These are phyloP conservation scores for Rhytidhysteron rufulum DNA, from an alignment of 2,329 filamentous ascomycete genomes.

Conservation along the genomic window DNA sequence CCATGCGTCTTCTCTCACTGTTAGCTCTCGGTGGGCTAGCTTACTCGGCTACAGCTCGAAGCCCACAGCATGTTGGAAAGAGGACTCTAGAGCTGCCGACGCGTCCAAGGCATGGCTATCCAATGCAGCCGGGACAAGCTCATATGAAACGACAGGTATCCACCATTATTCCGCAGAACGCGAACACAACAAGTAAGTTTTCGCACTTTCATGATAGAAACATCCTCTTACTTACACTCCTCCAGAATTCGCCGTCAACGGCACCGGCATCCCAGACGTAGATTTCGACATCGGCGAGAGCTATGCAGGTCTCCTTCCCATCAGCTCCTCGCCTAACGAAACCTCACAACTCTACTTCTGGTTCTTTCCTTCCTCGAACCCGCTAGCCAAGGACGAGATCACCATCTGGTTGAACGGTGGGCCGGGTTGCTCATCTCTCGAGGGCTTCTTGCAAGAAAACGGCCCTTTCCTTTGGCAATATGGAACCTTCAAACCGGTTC, in stretches of 20 bases:
- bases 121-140: conserved; percentile 9
- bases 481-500: conserved; percentile 34
- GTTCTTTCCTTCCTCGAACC: conserved; percentile 53
- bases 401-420: conserved; percentile 47
- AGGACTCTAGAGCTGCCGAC: conserved; percentile 19
- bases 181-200: conserved; percentile 34
- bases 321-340: conserved; percentile 45
- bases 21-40: conserved; percentile 26
- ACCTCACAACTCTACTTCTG: conserved; percentile 52
- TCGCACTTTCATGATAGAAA: too few relatives aligned
- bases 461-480: conserved; percentile 46
- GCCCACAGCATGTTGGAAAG: conserved; percentile 25
- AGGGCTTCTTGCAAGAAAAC: conserved; percentile 49
- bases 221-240: background rate
- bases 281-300: conserved; percentile 43
- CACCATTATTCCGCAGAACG: conserved; percentile 39
- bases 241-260: conserved; percentile 34
- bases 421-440: conserved; percentile 46
- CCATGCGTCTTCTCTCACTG: conserved; percentile 31
- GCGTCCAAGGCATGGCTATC: conserved; percentile 19
- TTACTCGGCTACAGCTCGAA: conserved; percentile 22
- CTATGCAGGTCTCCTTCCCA: conserved; percentile 50
- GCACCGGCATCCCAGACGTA: conserved; percentile 45
- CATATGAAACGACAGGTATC: conserved; percentile 19
- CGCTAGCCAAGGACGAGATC: conserved; percentile 46